A percentile compares a stretch with the other conserved stretches of the same genome.
Evolutionary conservation across 169 alveolate genomes (phyloP).

Genomic region (Plasmodium berghei): DNA sequence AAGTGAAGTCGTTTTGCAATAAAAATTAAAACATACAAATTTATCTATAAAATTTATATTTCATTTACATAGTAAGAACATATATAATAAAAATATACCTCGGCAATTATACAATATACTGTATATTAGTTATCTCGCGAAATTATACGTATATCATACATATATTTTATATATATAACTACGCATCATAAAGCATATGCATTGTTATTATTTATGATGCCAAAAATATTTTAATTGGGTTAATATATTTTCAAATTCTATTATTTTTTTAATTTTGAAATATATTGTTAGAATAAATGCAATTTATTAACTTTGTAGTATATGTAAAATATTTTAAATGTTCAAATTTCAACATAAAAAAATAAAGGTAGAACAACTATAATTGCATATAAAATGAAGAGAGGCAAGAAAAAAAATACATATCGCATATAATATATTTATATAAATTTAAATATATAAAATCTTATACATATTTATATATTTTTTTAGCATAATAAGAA

Average conservation of each 20-base stretch:
- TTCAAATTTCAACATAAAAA: constrained; percentile 64
- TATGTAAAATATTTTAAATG: constrained; percentile 51
- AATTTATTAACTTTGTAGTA: constrained; percentile 34
- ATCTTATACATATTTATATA: constrained; percentile 8
- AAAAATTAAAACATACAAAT: no score
- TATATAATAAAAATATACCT: no score
- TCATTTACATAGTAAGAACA: no score
- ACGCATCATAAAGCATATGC: no score
- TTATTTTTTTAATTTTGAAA: constrained; percentile 57
- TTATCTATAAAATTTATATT: no score
- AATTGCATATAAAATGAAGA: constrained; percentile 13
- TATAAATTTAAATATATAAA: constrained; percentile 10
- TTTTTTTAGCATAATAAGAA: constrained; percentile 17
- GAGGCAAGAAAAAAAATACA: background rate
- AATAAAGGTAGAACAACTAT: constrained; percentile 33
- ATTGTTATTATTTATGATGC: background rate
- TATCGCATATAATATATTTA: constrained; percentile 5
- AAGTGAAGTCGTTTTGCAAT: no score
- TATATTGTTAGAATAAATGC: constrained; percentile 26
- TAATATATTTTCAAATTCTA: constrained; percentile 48
- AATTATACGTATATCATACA: no score
- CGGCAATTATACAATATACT: no score
- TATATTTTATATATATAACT: no score
- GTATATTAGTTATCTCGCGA: no score
- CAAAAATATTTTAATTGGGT: constrained; percentile 30